Evolutionary conservation across 345 rosid species (phyloP).

Genomic region (Heritiera littoralis): DNA sequence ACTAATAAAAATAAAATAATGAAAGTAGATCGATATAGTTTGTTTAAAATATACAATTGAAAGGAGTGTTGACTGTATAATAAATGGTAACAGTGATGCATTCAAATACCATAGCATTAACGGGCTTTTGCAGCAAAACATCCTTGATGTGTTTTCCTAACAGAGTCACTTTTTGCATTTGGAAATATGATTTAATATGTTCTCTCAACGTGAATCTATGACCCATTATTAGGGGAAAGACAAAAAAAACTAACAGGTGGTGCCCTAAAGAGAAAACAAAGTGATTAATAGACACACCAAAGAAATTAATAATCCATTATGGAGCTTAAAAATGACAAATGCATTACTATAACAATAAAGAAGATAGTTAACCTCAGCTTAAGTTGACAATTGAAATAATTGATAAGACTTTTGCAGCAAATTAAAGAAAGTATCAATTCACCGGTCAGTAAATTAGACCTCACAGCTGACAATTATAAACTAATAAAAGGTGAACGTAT

Average conservation of each 20-base stretch:
- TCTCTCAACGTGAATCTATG: background rate
- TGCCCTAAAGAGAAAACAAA: background rate
- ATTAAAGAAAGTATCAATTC: background rate
- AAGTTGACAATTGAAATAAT: background rate
- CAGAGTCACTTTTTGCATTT: background rate
- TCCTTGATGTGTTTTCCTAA: background rate
- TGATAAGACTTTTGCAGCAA: conserved; percentile 2
- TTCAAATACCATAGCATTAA: background rate
- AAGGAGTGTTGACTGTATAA: background rate
- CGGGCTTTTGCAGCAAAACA: background rate
- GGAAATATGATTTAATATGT: background rate
- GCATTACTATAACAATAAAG: background rate
- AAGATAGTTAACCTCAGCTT: conserved; percentile 5
- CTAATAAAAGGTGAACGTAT: conserved; percentile 17
- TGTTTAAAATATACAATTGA: background rate
- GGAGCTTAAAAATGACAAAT: conserved; percentile 6
- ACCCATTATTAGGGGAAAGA: background rate
- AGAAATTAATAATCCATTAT: background rate
- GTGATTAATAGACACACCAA: background rate
- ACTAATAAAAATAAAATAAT: background rate
- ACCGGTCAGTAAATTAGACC: conserved; percentile 1
- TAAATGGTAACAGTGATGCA: background rate
- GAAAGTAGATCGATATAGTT: background rate
- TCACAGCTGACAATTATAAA: conserved; percentile 17
- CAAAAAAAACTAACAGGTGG: background rate